Conservation (phyloP, 176 grass and related monocot genomes). For the Carex littledalei region DNA sequence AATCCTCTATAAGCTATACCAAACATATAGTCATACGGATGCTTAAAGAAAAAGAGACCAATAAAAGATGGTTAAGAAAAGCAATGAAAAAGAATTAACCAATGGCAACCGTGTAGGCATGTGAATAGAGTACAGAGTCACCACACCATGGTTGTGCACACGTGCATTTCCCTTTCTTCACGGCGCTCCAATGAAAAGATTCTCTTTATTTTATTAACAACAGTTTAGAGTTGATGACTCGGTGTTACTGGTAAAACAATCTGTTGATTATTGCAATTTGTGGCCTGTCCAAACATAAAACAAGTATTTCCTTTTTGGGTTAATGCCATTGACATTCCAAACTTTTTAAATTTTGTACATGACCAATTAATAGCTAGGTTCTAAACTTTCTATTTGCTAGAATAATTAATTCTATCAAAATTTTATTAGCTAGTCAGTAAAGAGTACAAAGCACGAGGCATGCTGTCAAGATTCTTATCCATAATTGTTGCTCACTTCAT, state of each 20-base stretch:
- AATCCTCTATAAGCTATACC: not conserved
- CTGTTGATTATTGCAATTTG: not conserved
- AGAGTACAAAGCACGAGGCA: not conserved
- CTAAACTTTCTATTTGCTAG: not conserved
- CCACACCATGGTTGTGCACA: not conserved
- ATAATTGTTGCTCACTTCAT: not conserved
- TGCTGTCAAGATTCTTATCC: not conserved
- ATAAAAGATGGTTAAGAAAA: not conserved
- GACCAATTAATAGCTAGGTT: not conserved
- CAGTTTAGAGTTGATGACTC: not conserved
- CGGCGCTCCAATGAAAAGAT: constrained; percentile 5
- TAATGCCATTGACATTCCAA: not conserved
- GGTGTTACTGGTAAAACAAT: not conserved
- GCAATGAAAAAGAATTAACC: not conserved
- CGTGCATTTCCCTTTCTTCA: constrained; percentile 9
- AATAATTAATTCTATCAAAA: not conserved
- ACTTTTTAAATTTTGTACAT: not conserved
- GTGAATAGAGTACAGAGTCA: not conserved
- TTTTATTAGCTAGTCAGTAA: constrained; percentile 5
- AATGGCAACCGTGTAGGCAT: constrained; percentile 9
- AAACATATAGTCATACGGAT: not conserved
- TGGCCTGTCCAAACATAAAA: not conserved
- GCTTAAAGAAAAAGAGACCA: not conserved
- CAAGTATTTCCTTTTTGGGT: not conserved
- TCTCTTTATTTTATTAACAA: not conserved